Percentiles rank a stretch among this genome's conserved stretches.
Conservation (phyloP, 23 red algal genomes). For the Gracilaria vermiculophylla region DNA sequence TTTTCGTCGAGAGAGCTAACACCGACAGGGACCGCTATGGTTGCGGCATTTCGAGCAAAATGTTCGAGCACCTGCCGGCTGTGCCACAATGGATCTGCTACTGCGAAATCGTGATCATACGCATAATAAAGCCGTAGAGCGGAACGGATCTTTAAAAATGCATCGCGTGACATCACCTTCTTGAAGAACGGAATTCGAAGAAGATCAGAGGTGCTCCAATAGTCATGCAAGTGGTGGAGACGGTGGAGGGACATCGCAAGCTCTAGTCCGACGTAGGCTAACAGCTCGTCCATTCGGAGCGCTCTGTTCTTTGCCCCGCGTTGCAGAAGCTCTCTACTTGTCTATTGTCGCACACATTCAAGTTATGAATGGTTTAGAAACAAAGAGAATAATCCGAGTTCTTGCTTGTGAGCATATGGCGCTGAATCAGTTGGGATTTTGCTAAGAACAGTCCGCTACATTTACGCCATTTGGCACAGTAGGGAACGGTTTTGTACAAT, state of each 20-base stretch:
- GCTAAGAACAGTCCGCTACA: neutral
- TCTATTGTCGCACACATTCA: neutral
- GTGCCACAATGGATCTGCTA: neutral
- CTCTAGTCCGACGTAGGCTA: neutral
- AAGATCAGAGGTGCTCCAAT: neutral
- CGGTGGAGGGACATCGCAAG: neutral
- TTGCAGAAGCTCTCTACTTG: neutral
- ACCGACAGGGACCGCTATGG: neutral
- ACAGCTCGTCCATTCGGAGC: neutral
- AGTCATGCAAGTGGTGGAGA: neutral
- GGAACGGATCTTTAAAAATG: neutral
- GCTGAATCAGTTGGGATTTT: neutral
- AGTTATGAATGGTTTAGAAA: neutral
- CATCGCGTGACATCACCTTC: neutral
- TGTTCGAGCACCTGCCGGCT: neutral
- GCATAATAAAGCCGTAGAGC: neutral
- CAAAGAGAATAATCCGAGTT: neutral
- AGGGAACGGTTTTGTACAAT: neutral
- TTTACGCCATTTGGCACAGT: neutral
- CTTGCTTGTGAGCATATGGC: neutral
- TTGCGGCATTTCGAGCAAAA: neutral
- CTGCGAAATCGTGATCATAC: neutral
- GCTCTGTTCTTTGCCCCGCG: neutral
- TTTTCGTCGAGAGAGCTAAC: slow-evolving; percentile 1
- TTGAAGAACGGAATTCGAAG: neutral